A percentile compares a stretch with the other conserved stretches of the same genome.
Evolutionary conservation across 192 early-diverging fungal genomes (phyloP).

Genomic region (Ambispora gerdemannii): DNA sequence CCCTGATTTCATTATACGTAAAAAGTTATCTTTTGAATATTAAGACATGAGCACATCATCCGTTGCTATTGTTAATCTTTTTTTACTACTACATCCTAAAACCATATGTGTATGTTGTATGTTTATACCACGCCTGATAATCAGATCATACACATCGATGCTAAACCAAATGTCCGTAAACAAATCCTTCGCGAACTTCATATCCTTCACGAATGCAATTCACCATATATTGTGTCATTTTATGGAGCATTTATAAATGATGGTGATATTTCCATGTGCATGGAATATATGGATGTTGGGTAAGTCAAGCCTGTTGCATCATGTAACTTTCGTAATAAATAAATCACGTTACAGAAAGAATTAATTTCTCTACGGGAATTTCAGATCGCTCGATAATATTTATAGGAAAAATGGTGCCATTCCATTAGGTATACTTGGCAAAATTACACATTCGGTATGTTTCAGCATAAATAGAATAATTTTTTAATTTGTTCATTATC

Average conservation of each 20-base stretch:
- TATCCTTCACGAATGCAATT: slow-evolving; percentile 94
- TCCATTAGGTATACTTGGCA: slow-evolving; percentile 80
- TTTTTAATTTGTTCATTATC: slow-evolving; percentile 5
- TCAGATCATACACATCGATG: slow-evolving; percentile 52
- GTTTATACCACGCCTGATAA: too few relatives aligned
- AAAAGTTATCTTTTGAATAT: too few relatives aligned
- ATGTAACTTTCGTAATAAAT: too few relatives aligned
- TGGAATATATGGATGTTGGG: slow-evolving; percentile 97
- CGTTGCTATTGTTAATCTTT: too few relatives aligned
- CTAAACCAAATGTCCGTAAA: slow-evolving; percentile 70
- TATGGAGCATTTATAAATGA: slow-evolving; percentile 90
- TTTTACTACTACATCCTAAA: too few relatives aligned
- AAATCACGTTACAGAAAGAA: too few relatives aligned
- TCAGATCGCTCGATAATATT: slow-evolving; percentile 82
- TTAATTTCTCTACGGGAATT: neutral
- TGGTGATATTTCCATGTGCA: slow-evolving; percentile 87
- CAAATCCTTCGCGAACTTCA: slow-evolving; percentile 94
- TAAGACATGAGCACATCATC: too few relatives aligned
- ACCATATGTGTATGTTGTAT: too few relatives aligned
- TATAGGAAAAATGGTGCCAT: slow-evolving; percentile 90
- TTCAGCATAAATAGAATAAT: neutral
- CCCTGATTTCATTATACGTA: too few relatives aligned
- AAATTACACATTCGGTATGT: slow-evolving; percentile 76
- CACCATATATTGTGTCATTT: slow-evolving; percentile 92
- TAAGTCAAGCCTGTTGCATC: too few relatives aligned